Evolutionary conservation across 2,329 filamentous ascomycete genomes (phyloP), one percentile per base, ranked within the genome.

Genomic region (Xylaria sp.): DNA sequence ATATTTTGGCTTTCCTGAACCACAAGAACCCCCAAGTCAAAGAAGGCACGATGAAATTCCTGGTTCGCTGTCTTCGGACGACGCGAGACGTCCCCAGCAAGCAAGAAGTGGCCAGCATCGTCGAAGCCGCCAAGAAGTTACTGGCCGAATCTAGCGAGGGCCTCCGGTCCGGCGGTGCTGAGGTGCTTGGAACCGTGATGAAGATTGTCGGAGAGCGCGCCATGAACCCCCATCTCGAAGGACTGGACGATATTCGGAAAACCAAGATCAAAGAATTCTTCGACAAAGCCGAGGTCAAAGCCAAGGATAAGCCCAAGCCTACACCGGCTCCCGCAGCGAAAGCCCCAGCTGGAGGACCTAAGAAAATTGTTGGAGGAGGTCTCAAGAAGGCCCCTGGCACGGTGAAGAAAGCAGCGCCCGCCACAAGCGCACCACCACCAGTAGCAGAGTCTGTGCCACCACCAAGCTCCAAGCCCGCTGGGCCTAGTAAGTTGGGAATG

Each of bases 11-110:
- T 66, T 97, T 91, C 72, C 82, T 98, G 36, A 90, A 90, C 72
- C 93, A 97, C 86, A 99, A 99, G 81, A 99, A 99, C 77, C 96
- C 96, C 0, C 94, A 97, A 76, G 93, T 99, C 71, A 99, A 99
- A 81, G 93, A 97, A 74, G 94, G 97, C 69, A 97, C 93, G 0
- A 91, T 97, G 81, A 93, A 93, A 71, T 98, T 99, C 75, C 84
- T 99, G n/a, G 91, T 97, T 58, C 89, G 96, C 71, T 95, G 92
- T 77, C 84, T 99, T 53, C 91, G 91, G 72, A 93, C 89, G 0
- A 97, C 95, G 0, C 87, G 90, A 72, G 91, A 93, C 20, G 93
- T 96, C 3, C 97, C 97, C 2, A 87, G 88, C 70, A 96, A 97
- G 72, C 85, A 91, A 34, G 95, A 99, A 79, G 91, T 94, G 61